These are phyloP conservation scores for Chaetomium sp. DNA, from an alignment of 2,329 filamentous ascomycete genomes.

Conservation along the genomic window DNA sequence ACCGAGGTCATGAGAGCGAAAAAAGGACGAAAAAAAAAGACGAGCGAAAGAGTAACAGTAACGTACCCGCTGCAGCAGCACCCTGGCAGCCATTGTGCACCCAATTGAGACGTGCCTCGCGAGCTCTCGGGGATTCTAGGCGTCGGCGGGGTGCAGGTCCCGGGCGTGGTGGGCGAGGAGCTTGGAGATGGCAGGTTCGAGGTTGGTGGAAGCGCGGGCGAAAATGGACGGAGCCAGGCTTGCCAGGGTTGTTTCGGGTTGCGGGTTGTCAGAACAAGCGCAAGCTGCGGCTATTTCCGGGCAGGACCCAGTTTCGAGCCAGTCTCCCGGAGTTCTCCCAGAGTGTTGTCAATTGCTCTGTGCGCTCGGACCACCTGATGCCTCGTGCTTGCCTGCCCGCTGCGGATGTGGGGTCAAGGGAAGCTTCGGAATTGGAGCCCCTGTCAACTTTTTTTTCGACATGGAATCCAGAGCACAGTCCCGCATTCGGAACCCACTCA, in stretches of 20 bases:
- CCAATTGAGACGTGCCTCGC: constrained; percentile 38
- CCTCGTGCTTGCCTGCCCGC: no score
- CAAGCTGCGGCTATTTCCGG: constrained; percentile 23
- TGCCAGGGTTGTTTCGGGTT: constrained; percentile 4
- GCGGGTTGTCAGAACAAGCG: background rate
- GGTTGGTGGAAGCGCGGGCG: constrained; percentile 10
- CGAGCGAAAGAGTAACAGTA: background rate
- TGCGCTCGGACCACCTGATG: no score
- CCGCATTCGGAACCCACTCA: no score
- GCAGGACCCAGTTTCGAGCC: background rate
- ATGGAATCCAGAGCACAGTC: no score
- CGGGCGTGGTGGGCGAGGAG: constrained; percentile 7
- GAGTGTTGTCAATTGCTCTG: no score
- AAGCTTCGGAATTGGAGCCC: no score
- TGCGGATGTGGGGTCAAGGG: no score
- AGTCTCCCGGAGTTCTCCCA: no score
- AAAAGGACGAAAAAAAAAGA: background rate
- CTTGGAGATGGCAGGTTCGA: constrained; percentile 14
- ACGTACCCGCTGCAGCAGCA: constrained; percentile 51
- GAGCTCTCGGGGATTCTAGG: constrained; percentile 8
- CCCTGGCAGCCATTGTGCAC: constrained; percentile 53
- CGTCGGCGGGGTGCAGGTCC: constrained; percentile 11
- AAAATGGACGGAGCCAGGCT: constrained; percentile 7
- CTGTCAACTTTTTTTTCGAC: no score
- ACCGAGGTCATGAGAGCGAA: background rate